A percentile compares a stretch with the other conserved stretches of the same genome.
Evolutionary conservation across 768 basidiomycete species (phyloP).

Genomic region (Amyloporia xantha): DNA sequence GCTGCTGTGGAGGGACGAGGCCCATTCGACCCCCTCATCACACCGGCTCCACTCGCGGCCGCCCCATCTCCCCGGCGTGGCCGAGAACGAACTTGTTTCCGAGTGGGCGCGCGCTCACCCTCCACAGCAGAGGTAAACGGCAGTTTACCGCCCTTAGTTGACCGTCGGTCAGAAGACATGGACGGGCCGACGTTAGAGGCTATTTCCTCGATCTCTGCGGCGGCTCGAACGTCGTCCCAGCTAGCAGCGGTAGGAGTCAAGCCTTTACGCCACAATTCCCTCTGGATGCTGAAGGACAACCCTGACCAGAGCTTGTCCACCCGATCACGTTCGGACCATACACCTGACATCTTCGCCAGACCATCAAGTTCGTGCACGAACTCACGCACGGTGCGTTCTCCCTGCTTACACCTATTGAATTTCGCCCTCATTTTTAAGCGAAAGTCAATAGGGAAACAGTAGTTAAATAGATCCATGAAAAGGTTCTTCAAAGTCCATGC

Average conservation of each 20-base stretch:
- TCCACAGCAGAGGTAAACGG: too few species aligned
- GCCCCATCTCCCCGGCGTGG: background rate
- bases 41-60: background rate
- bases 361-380: conserved; percentile 30
- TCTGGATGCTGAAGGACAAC: conserved; percentile 19
- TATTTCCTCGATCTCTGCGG: conserved; percentile 28
- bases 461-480: conserved; percentile 17
- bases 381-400: conserved; percentile 21
- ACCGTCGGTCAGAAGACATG: background rate
- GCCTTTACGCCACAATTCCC: conserved; percentile 23
- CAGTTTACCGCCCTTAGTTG: background rate
- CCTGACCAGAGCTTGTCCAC: conserved; percentile 32
- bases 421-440: conserved; percentile 21
- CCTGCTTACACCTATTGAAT: conserved; percentile 20
- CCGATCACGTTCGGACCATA: conserved; percentile 20
- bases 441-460: conserved; percentile 20
- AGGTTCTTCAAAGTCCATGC: conserved; percentile 12
- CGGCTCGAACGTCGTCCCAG: conserved; percentile 21
- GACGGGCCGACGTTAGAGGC: conserved; percentile 5
- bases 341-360: conserved; percentile 28
- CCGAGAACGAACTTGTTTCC: background rate
- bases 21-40: too few species aligned
- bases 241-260: conserved; percentile 22
- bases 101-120: too few species aligned
- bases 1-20: background rate